A percentile compares a stretch with the other conserved stretches of the same genome.
Evolutionary conservation across 225 moss, liverwort and hornwort genomes (phyloP).

Genomic region (Antitrichia curtipendula): DNA sequence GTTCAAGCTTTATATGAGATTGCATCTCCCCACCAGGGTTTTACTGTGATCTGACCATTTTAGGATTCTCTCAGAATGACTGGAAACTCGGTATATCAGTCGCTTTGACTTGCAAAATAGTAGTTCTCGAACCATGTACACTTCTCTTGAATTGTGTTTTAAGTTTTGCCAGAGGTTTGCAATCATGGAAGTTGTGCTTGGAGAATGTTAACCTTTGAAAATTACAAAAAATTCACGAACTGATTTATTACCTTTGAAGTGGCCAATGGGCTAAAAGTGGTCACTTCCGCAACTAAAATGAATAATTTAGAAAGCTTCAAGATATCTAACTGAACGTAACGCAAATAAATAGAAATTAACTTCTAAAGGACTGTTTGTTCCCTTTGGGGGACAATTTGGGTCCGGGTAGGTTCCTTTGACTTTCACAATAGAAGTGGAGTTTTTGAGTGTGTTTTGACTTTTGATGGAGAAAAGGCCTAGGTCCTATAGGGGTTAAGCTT

Average conservation of each 20-base stretch:
- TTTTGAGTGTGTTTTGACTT: no score
- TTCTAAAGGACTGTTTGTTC: no score
- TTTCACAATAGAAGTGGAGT: no score
- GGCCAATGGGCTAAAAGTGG: not conserved
- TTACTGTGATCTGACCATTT: not conserved
- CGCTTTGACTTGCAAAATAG: not conserved
- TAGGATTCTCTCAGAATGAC: not conserved
- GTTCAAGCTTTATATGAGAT: not conserved
- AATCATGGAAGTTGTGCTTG: not conserved
- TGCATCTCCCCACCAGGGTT: not conserved
- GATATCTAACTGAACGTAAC: not conserved
- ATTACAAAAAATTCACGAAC: no score
- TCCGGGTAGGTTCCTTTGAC: no score
- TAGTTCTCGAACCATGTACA: not conserved
- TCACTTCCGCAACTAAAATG: not conserved
- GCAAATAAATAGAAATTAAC: not conserved
- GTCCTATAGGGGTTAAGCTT: no score
- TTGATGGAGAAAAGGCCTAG: no score
- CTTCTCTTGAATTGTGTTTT: not conserved
- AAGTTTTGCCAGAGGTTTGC: not conserved
- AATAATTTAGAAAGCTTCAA: not conserved
- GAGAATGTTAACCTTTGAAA: not conserved
- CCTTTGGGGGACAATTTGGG: no score
- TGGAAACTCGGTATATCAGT: not conserved
- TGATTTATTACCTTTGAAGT: not conserved